A percentile compares a stretch with the other conserved stretches of the same genome.
Conservation (phyloP, 805 yeast species). For the Spencermartinsiella europaea region DNA sequence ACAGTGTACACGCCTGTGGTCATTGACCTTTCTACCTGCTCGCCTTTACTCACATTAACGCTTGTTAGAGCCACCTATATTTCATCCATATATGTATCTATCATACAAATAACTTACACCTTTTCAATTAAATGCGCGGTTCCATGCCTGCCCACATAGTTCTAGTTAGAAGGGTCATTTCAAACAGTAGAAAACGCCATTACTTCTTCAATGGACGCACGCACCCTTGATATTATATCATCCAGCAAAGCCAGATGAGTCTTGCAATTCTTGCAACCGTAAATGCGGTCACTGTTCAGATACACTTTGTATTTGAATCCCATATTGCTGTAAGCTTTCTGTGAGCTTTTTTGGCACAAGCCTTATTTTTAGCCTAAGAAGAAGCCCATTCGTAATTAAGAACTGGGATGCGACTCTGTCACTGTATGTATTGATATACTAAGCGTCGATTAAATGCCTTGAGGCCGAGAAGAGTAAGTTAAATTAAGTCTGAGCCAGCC, state of each 20-base stretch:
- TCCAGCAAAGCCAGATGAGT: slow-evolving; percentile 38
- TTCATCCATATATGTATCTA: too few relatives aligned
- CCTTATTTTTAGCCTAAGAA: too few relatives aligned
- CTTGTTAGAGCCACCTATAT: too few relatives aligned
- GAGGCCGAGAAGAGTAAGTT: too few relatives aligned
- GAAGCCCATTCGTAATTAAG: too few relatives aligned
- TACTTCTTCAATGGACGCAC: too few relatives aligned
- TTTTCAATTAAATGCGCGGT: slow-evolving; percentile 49
- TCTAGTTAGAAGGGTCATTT: slow-evolving; percentile 18
- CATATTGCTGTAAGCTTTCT: too few relatives aligned
- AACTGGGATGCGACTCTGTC: too few relatives aligned
- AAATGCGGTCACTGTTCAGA: slow-evolving; percentile 32
- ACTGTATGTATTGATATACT: too few relatives aligned
- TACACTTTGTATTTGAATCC: slow-evolving; percentile 44
- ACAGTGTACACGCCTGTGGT: slow-evolving; percentile 56
- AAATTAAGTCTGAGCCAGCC: too few relatives aligned
- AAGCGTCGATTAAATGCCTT: too few relatives aligned
- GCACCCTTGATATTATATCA: slow-evolving; percentile 37
- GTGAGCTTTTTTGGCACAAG: too few relatives aligned
- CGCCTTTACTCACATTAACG: slow-evolving; percentile 39
- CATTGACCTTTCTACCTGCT: slow-evolving; percentile 44
- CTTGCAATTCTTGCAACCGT: slow-evolving; percentile 37
- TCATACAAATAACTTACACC: slow-evolving; percentile 31
- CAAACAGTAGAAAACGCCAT: neutral
- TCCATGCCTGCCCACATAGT: slow-evolving; percentile 54